Base-by-base conservation (phyloP, 2,329 filamentous ascomycete species). In the Penicillium paneum region DNA sequence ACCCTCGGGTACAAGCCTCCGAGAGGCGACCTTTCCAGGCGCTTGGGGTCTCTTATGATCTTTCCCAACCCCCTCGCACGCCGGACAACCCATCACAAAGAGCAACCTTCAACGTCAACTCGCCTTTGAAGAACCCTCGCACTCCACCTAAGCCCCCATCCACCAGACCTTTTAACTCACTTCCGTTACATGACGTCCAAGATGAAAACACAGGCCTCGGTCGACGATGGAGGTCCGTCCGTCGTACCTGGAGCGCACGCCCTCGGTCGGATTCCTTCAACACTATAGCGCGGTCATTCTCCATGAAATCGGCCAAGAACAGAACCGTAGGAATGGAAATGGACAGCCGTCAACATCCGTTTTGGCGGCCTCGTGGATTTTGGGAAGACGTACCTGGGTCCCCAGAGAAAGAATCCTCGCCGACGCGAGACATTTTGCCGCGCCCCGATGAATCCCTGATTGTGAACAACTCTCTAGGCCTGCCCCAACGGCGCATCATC, bases 281-380 rank as follows among this genome's bases (percentile, higher is more conserved):
- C 35, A 64, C 70, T 0, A 58, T 76, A 21, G 63, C 70, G 0
- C 69, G 74, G 11, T 73, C 73, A 7, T 59, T 77, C 19, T 76
- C 74, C 10, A 60, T 74, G 42, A 71, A 67, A 17, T 71, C 74
- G 19, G 72, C 75, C 10, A 73, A 68, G 56, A 77, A 78, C 52
- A 68, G 71, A 52, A 76, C 73, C 61, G 69, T 74, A 3, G 74
- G 72, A 34, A 71, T 74, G 47, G 71, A 76, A 21, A 70, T 76
- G 43, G 77, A 83, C 50, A 75, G 74, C 40, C 77, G 76, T 38
- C 68, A 84, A 6, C 79, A 85, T 59, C 83, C 84, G 1, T 83
- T 86, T 65, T 87, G 84, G 84, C 78, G 80, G 21, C 84, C 84
- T 1, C 79, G 80, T 35, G 79, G 79, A n/a, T 85, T 86, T 68